Conservation (phyloP, 208 protist genomes). For the Acanthamoeba lugdunensis region DNA sequence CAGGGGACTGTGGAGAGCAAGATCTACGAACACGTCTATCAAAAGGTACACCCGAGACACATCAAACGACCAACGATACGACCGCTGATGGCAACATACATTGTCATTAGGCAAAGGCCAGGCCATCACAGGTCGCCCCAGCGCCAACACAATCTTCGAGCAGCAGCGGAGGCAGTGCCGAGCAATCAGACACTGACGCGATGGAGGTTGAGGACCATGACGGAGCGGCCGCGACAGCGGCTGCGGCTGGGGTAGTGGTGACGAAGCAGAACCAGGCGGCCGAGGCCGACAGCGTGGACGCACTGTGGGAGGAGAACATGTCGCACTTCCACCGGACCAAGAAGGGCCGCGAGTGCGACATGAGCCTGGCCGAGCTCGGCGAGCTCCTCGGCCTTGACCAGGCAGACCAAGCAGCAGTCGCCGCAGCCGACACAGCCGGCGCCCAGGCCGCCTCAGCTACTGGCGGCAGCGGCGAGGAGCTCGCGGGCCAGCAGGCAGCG, state of each 20-base stretch:
- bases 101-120: background rate
- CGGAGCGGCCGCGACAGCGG: too few relatives aligned
- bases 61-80: background rate
- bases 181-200: background rate
- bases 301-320: conserved; percentile 29
- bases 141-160: too few relatives aligned
- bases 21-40: conserved; percentile 59
- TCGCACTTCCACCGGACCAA: conserved; percentile 25
- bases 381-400: conserved; percentile 7
- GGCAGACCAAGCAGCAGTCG: background rate
- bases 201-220: background rate
- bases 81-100: too few relatives aligned
- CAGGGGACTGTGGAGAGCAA: conserved; percentile 79
- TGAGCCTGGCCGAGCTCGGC: conserved; percentile 20
- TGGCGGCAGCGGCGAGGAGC: background rate
- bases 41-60: background rate
- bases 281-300: background rate
- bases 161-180: too few relatives aligned
- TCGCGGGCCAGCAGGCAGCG: background rate
- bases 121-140: background rate
- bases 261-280: background rate
- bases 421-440: background rate
- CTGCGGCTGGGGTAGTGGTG: too few relatives aligned
- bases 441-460: too few relatives aligned
- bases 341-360: conserved; percentile 19